Conservation (phyloP, 129 eudicot species). For the Pittosporum tobira region DNA sequence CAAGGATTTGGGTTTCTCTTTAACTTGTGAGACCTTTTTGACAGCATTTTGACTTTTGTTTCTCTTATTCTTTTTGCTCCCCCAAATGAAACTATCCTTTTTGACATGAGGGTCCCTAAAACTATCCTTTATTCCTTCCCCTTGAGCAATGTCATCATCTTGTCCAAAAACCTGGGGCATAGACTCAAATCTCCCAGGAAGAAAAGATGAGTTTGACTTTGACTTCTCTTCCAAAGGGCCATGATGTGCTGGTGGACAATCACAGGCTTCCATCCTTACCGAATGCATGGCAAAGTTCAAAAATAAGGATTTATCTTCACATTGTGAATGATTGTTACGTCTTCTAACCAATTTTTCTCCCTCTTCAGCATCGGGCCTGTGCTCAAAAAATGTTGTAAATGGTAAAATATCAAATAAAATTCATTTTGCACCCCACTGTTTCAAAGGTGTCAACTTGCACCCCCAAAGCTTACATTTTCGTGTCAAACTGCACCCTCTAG, state of each 20-base stretch:
- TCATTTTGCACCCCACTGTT: no score
- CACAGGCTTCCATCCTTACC: conserved; percentile 99
- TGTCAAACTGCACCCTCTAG: no score
- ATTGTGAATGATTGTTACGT: conserved; percentile 63
- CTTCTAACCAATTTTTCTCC: conserved; percentile 82
- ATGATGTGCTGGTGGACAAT: conserved; percentile 71
- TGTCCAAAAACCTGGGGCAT: conserved; percentile 21
- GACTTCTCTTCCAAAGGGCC: conserved; percentile 34
- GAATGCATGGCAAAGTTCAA: conserved; percentile 98
- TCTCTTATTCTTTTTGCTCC: conserved; percentile 56
- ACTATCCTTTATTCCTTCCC: conserved; percentile 19
- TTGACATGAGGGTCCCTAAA: conserved; percentile 30
- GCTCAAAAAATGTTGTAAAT: conserved; percentile 6
- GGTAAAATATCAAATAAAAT: not conserved
- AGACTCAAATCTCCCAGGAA: conserved; percentile 32
- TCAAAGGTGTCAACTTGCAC: no score
- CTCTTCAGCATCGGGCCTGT: conserved; percentile 94
- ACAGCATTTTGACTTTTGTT: conserved; percentile 44
- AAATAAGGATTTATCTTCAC: conserved; percentile 75
- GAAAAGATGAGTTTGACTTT: conserved; percentile 40
- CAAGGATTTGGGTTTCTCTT: conserved; percentile 67
- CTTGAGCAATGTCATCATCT: conserved; percentile 24
- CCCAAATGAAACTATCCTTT: conserved; percentile 43
- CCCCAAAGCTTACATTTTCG: no score
- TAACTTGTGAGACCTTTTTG: conserved; percentile 65